Evolutionary conservation across 192 early-diverging fungal genomes (phyloP), one percentile per base, ranked within the genome.

Genomic region (Linnemannia schmuckeri): DNA sequence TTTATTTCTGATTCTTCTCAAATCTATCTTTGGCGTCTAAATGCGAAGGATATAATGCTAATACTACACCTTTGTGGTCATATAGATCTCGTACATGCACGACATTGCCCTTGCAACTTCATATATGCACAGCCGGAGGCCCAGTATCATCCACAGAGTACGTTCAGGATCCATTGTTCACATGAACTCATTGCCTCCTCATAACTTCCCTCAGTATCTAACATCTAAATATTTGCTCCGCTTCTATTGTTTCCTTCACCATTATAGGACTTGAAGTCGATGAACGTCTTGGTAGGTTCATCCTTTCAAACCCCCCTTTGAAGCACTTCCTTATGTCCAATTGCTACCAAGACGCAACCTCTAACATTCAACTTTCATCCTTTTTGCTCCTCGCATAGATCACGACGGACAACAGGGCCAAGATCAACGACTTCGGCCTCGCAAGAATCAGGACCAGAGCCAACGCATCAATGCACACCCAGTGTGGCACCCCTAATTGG

Each of bases 381-480:
- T 73, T 3, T 52, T 35, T 46, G 6, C 20, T 74, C 75, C 8
- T 33, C 30, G 27, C 22, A 8, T 73, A 91, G 89, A 92, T 92
- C 44, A 89, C 91, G 7, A 72, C 88, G 1, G 91, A 95, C 75
- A 90, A 94, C 74, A 87, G 93, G 24, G 95, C 95, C 49, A 96
- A 96, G 82, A 94, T 96, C 40, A 96, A 96, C 76, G 95, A 96
- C 78, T 96, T 96, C 92, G 95, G 95, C n/a, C 80, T 96, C 49
- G 95, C 95, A 10, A 93, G 95, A 7, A 96, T 96, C 76, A 90
- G 95, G 4, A 92, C 94, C 41, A 91, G 90, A 27, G 92, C 93
- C 76, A 94, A 93, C 68, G 91, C 93, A 27, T 91, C 92, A 41
- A 91, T 95, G 82, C 95, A 96, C 44, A 96, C 95, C 6, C 94